A percentile compares a stretch with the other conserved stretches of the same genome.
Conservation (phyloP, 2,329 filamentous ascomycete genomes). For the Xylariaceae sp. region DNA sequence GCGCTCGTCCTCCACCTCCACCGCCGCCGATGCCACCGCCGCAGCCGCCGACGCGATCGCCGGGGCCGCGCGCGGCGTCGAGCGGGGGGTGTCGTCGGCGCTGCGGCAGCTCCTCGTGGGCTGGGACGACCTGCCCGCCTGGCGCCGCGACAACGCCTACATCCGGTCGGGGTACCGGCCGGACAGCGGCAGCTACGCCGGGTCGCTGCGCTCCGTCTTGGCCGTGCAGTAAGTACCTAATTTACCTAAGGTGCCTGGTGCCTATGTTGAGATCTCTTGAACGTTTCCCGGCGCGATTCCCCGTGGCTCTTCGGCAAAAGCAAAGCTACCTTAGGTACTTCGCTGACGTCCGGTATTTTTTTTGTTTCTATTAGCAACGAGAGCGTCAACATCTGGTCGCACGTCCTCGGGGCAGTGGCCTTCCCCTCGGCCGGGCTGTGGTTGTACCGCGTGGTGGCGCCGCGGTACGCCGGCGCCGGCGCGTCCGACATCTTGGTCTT, state of each 20-base stretch:
- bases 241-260: too few species aligned
- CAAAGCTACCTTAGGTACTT: too few species aligned
- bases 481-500: constrained; percentile 63
- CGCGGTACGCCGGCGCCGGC: constrained; percentile 59
- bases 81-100: constrained; percentile 31
- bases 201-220: constrained; percentile 32
- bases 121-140: constrained; percentile 51
- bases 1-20: constrained; percentile 22
- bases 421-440: constrained; percentile 44
- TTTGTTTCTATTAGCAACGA: too few species aligned
- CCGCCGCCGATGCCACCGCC: constrained; percentile 11
- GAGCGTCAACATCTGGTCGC: constrained; percentile 56
- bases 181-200: constrained; percentile 41
- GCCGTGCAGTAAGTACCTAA: too few species aligned
- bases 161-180: constrained; percentile 48
- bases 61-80: constrained; percentile 20
- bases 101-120: constrained; percentile 42
- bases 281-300: too few species aligned
- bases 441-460: constrained; percentile 50
- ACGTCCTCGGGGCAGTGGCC: constrained; percentile 56
- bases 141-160: constrained; percentile 54
- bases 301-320: too few species aligned
- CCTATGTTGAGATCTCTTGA: too few species aligned
- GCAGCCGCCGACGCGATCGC: constrained; percentile 16
- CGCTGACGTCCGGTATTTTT: too few species aligned